Base-by-base conservation (phyloP, 331 rosid species). In the Malus hybrid region DNA sequence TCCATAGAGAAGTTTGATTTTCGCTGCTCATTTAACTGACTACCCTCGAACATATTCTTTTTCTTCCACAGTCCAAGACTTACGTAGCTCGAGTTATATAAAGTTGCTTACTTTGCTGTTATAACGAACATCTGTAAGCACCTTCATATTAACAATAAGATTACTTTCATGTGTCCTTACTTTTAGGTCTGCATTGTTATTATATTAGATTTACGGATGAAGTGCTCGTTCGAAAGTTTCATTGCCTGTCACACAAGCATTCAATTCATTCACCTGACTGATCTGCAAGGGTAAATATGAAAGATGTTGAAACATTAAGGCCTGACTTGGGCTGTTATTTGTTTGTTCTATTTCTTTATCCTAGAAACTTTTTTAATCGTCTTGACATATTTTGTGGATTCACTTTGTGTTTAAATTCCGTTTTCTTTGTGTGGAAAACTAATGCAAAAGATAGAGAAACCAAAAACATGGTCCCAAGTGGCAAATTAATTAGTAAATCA, bases 1-100 rank as follows among this genome's bases (percentile, higher is more conserved):
- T 87, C 73, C 67, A 78, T 84, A 77, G 85, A 80, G 72, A 70
- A 64, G 28, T 12, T 29, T 78, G 75, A 60, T 78, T 77, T 28
- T 27, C 15, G 2, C 36, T 46, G 16, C 57, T 24, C 39, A 2
- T 48, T 48, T 44, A 61, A 73, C 78, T 42, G 15, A 20, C 16
- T 20, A 42, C 69, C 46, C 69, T 15, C 7, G 18, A 64, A 20
- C 28, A 11, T 54, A 20, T 50, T 65, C 64, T 70, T 56, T 39
- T 42, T 57, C 52, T 73, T 70, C 54, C 59, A 65, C 50, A 6
- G 20, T 20, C 73, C 73, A 6, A 32, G 71, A 60, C 68, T 31
- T 42, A 20, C 7, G 61, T 20, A 66, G 54, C 66, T 67, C 75
- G 73, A 65, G 66, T 73, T 79, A 28, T 73, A 65, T 54, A 50